Base-by-base conservation (phyloP, 2,329 filamentous ascomycete genomes). In the Pyrenophora teres region DNA sequence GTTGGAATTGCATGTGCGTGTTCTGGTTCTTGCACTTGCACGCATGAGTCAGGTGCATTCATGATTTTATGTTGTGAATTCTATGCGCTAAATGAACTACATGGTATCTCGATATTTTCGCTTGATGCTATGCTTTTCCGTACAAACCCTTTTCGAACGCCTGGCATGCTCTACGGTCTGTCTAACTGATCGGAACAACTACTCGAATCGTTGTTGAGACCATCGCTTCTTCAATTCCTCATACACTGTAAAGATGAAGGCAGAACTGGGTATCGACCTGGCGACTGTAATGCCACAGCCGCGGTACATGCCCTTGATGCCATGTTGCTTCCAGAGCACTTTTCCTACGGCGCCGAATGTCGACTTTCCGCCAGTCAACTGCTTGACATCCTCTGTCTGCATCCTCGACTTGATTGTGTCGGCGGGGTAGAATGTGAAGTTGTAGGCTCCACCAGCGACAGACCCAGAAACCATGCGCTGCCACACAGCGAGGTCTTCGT, bases 331-430 rank as follows among this genome's bases (percentile, higher is more conserved):
- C 88, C 91, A 99, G n/a, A 97, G 75, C 13, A 84, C 81, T 50
- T 77, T 81, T 0, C 87, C 85, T 53, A 95, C 91, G 32, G 81
- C 78, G 77, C 81, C 83, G 67, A 99, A 97, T 0, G 85, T 87
- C 36, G 82, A 83, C 46, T 82, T 81, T 48, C 77, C 75, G 2
- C 78, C 78, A 18, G 78, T 76, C 7, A 80, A 63, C 10, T 75
- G 78, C 27, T 81, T 83, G 37, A 90, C 79, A 4, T 92, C 87
- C 46, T 88, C 83, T 0, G 94, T 99, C 77, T 99, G 94, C 87
- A 99, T 96, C 40, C 93, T 86, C 15, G 90, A 95, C 77, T 99
- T 99, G 78, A 99, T 88, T 0, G 94, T 99, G 72, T 99, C 94
- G 42, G 94, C 94, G 0, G 94, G 94, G 72, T 94, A 99, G 80